These are phyloP conservation scores for Skeletonema potamos DNA, from an alignment of 108 stramenopile species.

Conservation along the genomic window DNA sequence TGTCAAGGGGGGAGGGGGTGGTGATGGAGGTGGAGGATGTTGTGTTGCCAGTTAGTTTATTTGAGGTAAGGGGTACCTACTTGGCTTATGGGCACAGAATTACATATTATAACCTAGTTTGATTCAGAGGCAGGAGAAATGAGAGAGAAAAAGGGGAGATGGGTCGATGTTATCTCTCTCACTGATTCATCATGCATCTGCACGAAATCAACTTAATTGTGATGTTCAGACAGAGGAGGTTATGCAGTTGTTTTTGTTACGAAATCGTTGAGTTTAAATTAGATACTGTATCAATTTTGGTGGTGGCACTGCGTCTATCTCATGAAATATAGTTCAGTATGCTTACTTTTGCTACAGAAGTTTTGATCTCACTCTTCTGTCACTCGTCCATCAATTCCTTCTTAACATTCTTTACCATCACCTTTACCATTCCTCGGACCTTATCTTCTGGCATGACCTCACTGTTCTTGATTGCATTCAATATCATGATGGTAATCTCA, in stretches of 20 bases:
- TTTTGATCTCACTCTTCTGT: not conserved
- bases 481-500: conserved; percentile 73
- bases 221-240: not conserved
- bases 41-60: conserved; percentile 5
- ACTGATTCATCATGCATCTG: too few relatives aligned
- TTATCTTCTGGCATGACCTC: conserved; percentile 74
- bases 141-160: too few relatives aligned
- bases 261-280: not conserved
- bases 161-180: too few relatives aligned
- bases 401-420: conserved; percentile 66
- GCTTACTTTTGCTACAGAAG: not conserved
- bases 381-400: conserved; percentile 27
- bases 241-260: not conserved
- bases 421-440: conserved; percentile 78
- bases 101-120: too few relatives aligned
- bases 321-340: not conserved
- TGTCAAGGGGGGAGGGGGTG: conserved; percentile 6
- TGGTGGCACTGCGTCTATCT: not conserved
- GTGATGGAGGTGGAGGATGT: conserved; percentile 18
- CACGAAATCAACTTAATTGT: not conserved
- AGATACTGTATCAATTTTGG: not conserved
- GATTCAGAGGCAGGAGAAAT: too few relatives aligned
- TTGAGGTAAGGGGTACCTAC: not conserved
- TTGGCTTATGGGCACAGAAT: not conserved
- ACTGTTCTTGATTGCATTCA: conserved; percentile 79